Conservation (phyloP, 1,139 yeast genomes). For the Protomyces gravidus region DNA sequence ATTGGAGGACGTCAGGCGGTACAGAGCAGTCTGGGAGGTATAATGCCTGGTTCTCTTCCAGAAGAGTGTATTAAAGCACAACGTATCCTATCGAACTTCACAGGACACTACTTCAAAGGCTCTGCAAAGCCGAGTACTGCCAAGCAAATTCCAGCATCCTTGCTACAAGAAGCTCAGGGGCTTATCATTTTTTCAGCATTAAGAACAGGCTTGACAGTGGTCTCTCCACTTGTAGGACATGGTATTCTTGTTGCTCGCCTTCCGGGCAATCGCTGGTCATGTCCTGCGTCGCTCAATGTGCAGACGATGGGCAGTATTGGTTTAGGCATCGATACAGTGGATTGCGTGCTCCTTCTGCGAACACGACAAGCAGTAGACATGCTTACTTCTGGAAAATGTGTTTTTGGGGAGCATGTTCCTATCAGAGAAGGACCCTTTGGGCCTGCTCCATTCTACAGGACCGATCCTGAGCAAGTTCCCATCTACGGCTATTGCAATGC, state of each 20-base stretch:
- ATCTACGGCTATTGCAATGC: not conserved
- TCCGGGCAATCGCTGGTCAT: not conserved
- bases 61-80: not conserved
- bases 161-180: not conserved
- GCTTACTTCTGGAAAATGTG: not conserved
- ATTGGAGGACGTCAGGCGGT: not conserved
- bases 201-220: not conserved
- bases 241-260: not conserved
- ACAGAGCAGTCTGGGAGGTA: not conserved
- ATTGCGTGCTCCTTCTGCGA: not conserved
- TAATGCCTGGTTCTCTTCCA: not conserved
- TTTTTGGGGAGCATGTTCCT: not conserved
- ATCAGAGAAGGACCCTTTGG: not conserved
- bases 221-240: not conserved
- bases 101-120: not conserved
- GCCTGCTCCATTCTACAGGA: not conserved
- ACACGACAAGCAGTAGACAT: not conserved
- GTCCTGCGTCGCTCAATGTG: not conserved
- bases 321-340: not conserved
- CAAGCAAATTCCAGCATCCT: not conserved
- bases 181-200: not conserved
- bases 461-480: not conserved
- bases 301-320: not conserved
- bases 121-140: not conserved
- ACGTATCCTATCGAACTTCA: not conserved